These are phyloP conservation scores for Anisodus acutangulus DNA, from an alignment of 257 asterid species.

Conservation along the genomic window DNA sequence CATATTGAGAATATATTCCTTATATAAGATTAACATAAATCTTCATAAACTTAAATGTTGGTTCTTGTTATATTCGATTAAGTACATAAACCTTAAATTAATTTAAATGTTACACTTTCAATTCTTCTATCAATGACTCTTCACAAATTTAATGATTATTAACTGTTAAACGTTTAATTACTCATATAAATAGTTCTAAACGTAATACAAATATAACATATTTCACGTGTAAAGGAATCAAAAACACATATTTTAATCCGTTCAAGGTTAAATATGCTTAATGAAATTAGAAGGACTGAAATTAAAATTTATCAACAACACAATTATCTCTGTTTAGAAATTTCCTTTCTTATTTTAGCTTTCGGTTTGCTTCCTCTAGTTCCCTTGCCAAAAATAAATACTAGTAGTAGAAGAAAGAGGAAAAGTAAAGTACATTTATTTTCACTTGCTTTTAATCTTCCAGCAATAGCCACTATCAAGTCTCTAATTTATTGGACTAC, in stretches of 20 bases:
- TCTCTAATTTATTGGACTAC: not conserved
- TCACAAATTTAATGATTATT: not conserved
- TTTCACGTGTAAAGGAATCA: not conserved
- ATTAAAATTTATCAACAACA: not conserved
- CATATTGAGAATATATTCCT: not conserved
- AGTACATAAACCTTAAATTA: not conserved
- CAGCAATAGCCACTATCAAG: slow-evolving; percentile 4
- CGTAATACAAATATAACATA: not conserved
- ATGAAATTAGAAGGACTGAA: not conserved
- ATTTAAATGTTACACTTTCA: not conserved
- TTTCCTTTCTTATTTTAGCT: not conserved
- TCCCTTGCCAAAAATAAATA: not conserved
- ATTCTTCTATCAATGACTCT: not conserved
- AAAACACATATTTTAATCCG: no score
- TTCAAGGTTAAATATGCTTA: not conserved
- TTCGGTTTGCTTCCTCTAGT: not conserved
- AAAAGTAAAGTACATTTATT: slow-evolving; percentile 20
- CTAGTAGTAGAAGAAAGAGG: not conserved
- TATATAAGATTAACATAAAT: not conserved
- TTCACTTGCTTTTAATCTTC: slow-evolving; percentile 5
- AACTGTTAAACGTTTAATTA: not conserved
- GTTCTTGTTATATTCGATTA: not conserved
- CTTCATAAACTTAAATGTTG: not conserved
- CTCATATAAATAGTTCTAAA: not conserved
- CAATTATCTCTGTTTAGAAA: not conserved